Base-by-base conservation (phyloP, 1,139 yeast species). In the Arxiozyma heterogenica region DNA sequence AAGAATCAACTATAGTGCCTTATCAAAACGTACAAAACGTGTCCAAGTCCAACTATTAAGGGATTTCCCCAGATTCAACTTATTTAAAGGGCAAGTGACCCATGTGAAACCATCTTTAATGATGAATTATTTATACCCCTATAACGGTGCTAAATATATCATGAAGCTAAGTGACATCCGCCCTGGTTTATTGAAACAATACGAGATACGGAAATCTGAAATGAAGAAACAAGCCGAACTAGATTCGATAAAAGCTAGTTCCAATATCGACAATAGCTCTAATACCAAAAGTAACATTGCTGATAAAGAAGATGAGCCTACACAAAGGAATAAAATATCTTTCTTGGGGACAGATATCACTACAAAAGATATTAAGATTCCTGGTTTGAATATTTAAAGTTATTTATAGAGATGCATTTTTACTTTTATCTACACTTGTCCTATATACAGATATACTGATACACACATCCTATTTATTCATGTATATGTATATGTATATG, bases 51-150 rank as follows among this genome's bases (percentile, higher is more conserved):
- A 90, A 71, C 74, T 89, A 41, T 74, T 88, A 58, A 77, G 76
- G 63, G 87, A 86, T 64, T 77, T 83, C 64, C 79, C 82, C 43
- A 77, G 76, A 12, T 69, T 81, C 55, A 72, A 72, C 49, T 67
- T 73, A 18, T 89, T 88, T n/a, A 73, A 71, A 45, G 96, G 96
- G 34, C 86, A 90, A 71, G 76, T 90, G 48, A 77, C 86, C 27
- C 73, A 78, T 44, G 96, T 89, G n/a, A 78, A 81, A 57, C 88
- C 95, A 41, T 87, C 93, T 20, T 76, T 80, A 57, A 90, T 90
- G 96, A 80, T 93, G 68, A 87, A 86, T 71, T 80, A 74, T 62
- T 76, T 90, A 55, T 89, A 89, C 63, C 79, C 80, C 51, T 65
- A 74, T 57, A 83, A 86, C 61, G 86, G 87, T 50, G 96, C 96